phyloP scores from a whole-genome alignment of 1,139 yeast genomes.

The Diutina pseudorugosa region DNA sequence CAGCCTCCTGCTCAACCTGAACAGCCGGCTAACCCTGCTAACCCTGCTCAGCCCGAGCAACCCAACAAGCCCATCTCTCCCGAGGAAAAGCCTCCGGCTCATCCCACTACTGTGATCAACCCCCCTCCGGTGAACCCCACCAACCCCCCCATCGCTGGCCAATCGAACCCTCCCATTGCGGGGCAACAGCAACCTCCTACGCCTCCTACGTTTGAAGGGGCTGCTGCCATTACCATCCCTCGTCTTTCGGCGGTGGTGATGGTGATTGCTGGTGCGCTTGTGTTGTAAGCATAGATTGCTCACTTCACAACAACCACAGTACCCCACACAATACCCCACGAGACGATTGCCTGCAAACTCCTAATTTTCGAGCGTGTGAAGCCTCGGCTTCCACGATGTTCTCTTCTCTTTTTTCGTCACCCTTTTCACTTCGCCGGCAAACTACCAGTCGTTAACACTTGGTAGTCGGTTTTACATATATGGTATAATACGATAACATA shows the following conservation, averaged over 20 bases:
- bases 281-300: background rate
- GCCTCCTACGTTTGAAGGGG: background rate
- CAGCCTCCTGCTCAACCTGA: background rate
- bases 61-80: too few species aligned
- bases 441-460: background rate
- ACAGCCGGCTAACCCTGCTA: background rate
- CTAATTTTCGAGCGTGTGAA: background rate
- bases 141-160: background rate
- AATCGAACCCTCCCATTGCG: background rate
- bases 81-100: too few species aligned
- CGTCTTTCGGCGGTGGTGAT: background rate
- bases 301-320: background rate
- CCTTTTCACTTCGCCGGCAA: background rate
- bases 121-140: background rate
- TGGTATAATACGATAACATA: background rate
- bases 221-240: background rate
- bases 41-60: background rate
- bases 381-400: background rate
- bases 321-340: too few species aligned
- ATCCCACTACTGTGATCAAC: background rate
- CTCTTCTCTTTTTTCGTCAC: background rate
- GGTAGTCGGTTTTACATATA: background rate
- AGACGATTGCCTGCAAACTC: background rate
- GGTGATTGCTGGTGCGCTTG: background rate
- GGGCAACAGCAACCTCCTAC: background rate